Evolutionary conservation across 2,329 filamentous ascomycete species (phyloP).

Genomic region (Biscogniauxia sp.): DNA sequence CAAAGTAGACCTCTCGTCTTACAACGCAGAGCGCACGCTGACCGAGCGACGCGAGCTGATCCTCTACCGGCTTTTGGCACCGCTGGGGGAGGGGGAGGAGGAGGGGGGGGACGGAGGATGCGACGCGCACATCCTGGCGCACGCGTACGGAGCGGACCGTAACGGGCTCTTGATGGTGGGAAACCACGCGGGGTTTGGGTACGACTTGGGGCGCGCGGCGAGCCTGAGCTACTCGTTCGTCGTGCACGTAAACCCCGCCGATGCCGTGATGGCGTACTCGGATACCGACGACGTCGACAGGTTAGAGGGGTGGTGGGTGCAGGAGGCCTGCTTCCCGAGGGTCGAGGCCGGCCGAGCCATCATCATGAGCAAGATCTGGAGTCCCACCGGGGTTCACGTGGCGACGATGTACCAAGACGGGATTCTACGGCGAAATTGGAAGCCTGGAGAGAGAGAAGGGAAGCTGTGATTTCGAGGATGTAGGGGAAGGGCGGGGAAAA

Average conservation of each 20-base stretch:
- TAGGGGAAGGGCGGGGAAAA: too few species aligned
- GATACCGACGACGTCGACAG: neutral
- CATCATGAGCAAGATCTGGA: conserved; percentile 53
- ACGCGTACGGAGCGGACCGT: conserved; percentile 52
- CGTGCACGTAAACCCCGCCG: conserved; percentile 48
- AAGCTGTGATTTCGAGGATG: conserved; percentile 22
- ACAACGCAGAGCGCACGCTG: conserved; percentile 41
- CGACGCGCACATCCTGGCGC: conserved; percentile 46
- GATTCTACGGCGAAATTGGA: conserved; percentile 35
- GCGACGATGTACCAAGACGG: conserved; percentile 57
- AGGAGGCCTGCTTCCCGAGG: conserved; percentile 50
- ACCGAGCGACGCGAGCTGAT: conserved; percentile 48
- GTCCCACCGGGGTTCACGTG: conserved; percentile 50
- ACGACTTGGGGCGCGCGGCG: conserved; percentile 40
- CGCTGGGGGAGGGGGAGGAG: conserved; percentile 34
- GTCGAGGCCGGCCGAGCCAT: conserved; percentile 45
- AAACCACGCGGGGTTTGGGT: conserved; percentile 48
- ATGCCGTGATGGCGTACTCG: conserved; percentile 43
- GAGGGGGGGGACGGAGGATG: neutral
- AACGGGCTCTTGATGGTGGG: conserved; percentile 52
- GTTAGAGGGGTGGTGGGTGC: conserved; percentile 49
- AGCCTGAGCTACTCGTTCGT: conserved; percentile 52
- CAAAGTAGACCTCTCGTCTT: conserved; percentile 51
- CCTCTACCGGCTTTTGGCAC: conserved; percentile 47
- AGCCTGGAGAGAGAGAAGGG: conserved; percentile 15